Base-by-base conservation (phyloP, 106 monocot genomes). In the Dendrobium huoshanense region DNA sequence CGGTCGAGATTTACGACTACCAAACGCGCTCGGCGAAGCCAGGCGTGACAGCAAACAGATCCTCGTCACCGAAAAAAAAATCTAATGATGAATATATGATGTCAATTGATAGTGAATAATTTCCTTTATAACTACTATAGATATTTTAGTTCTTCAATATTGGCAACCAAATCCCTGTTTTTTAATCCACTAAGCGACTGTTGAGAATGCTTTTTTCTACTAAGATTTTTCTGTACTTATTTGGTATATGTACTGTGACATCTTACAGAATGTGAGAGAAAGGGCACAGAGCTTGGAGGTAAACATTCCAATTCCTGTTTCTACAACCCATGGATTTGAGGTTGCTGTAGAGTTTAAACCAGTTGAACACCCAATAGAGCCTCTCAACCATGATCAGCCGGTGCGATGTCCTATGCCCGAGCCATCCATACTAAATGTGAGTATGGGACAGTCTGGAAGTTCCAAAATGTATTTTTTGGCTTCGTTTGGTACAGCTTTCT, bases 341-440 rank as follows among this genome's bases (percentile, higher is more conserved):
- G 79, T 81, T 17, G 77, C 78, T 6, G 83, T 83, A 13, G 91
- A 87, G 55, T 85, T 91, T 72, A 91, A 87, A 81, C 85, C 91
- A 20, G 88, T 91, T 49, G 91, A 89, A 79, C 85, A 83, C 58
- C 91, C 91, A 65, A 83, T 82, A 15, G 91, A 91, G 40, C 89
- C 89, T 76, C 41, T 85, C 17, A 78, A 85, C 76, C 77, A 67
- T 56, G 91, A 91, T 81, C 85, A 91, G 65, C 91, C 91, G 1
- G 82, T 91, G 44, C 84, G 78, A 74, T 91, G 89, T 54, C 91
- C 91, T 44, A 44, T 83, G 59, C 91, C 89, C 72, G 91, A 91
- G 72, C 87, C 88, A 79, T 91, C 91, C 11, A 83, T 91, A 76
- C 70, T 91, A 41, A 85, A 91, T 81, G 91, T 89, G 75, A 88